A percentile compares a stretch with the other conserved stretches of the same genome.
These are phyloP conservation scores for Sporothrix brasiliensis DNA, from an alignment of 2,329 filamentous ascomycete species.

Conservation along the genomic window DNA sequence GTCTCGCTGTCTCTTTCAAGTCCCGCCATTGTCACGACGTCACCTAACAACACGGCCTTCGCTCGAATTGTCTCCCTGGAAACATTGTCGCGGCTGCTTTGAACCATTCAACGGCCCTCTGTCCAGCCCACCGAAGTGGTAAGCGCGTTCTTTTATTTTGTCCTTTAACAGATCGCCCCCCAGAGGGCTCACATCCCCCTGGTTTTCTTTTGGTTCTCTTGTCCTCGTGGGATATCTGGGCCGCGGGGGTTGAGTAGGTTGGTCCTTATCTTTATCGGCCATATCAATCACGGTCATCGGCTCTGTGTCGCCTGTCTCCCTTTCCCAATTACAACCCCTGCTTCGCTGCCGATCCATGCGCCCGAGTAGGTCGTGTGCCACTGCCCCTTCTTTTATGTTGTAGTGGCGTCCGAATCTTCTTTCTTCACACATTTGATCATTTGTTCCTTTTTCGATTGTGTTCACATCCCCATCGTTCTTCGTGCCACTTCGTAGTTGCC, in stretches of 20 bases:
- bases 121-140: not conserved
- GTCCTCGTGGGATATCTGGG: not conserved
- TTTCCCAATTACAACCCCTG: slow-evolving; percentile 9
- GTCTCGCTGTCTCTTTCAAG: not conserved
- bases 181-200: not conserved
- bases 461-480: not conserved
- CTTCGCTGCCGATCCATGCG: slow-evolving; percentile 16
- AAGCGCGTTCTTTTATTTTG: not conserved
- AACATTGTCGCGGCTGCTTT: not conserved
- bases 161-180: too few species aligned
- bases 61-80: not conserved
- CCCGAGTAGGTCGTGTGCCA: slow-evolving; percentile 7
- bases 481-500: not conserved
- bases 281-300: not conserved
- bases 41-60: not conserved
- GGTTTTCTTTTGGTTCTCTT: not conserved
- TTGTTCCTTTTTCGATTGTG: not conserved
- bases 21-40: not conserved
- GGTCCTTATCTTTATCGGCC: slow-evolving; percentile 2
- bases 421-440: not conserved
- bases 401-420: not conserved
- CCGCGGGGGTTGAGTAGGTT: not conserved
- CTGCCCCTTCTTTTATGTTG: not conserved
- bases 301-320: not conserved
- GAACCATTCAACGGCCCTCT: not conserved